These are phyloP conservation scores for Leccinum ponderosum DNA, from an alignment of 1,284 basidiomycete species.

Conservation along the genomic window DNA sequence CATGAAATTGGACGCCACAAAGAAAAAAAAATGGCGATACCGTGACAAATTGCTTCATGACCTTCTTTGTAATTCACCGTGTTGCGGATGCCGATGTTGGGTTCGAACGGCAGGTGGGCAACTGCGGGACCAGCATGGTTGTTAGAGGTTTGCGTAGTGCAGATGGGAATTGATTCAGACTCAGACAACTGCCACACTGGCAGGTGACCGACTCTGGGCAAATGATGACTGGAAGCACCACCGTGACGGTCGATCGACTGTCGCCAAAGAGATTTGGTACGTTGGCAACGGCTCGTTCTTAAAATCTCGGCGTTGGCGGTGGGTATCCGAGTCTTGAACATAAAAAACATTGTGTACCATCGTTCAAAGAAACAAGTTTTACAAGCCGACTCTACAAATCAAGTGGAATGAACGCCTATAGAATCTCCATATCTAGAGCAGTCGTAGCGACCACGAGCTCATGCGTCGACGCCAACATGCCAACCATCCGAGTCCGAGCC, in stretches of 20 bases:
- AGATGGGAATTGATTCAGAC: constrained; percentile 81
- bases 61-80: constrained; percentile 95
- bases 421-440: too few relatives aligned
- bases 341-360: constrained; percentile 29
- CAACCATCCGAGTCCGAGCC: too few relatives aligned
- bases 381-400: too few relatives aligned
- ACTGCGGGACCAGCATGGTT: constrained; percentile 83
- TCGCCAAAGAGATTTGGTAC: too few relatives aligned
- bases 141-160: constrained; percentile 54
- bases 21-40: constrained; percentile 38
- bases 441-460: too few relatives aligned
- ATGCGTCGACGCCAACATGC: too few relatives aligned
- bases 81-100: constrained; percentile 98
- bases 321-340: constrained; percentile 45
- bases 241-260: constrained; percentile 48
- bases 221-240: too few relatives aligned
- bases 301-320: constrained; percentile 1
- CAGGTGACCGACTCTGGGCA: too few relatives aligned
- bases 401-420: too few relatives aligned
- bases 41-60: constrained; percentile 92
- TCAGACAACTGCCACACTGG: constrained; percentile 89
- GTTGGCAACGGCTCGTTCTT: neutral
- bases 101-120: constrained; percentile 84
- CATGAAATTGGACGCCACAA: constrained; percentile 9
- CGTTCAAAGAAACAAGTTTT: constrained; percentile 36